Conservation (phyloP, 31 red algal genomes). For the Odonthalia washingtoniensis region DNA sequence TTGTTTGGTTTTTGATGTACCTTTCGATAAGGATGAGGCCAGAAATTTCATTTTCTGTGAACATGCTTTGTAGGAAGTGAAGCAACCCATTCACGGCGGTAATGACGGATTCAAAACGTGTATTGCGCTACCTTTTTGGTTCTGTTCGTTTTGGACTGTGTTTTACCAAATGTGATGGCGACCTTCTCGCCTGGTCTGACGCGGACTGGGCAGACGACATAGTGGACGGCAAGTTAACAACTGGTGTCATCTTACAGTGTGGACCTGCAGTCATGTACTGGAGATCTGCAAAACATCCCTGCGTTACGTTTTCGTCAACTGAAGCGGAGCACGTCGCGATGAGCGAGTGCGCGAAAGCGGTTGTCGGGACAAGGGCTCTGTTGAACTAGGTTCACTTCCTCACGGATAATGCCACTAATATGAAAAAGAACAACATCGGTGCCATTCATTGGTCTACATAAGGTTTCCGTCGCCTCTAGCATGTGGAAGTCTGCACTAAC, state of each 20-base stretch:
- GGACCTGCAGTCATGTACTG: slow-evolving; percentile 1
- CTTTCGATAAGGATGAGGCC: background rate
- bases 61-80: background rate
- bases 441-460: background rate
- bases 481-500: background rate
- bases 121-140: background rate
- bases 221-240: background rate
- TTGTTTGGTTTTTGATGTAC: background rate
- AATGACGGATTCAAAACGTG: background rate
- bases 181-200: slow-evolving; percentile 1
- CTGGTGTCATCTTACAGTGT: background rate
- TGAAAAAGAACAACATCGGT: background rate
- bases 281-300: background rate
- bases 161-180: background rate
- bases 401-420: background rate
- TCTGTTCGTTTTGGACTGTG: background rate
- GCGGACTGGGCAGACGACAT: background rate
- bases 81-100: background rate
- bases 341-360: background rate
- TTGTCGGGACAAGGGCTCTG: background rate
- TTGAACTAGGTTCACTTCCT: background rate
- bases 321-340: slow-evolving; percentile 1
- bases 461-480: background rate
- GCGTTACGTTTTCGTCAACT: background rate
- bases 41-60: slow-evolving; percentile 5